Evolutionary conservation across 441 rosid species (phyloP).

Genomic region (Eruca vesicaria): DNA sequence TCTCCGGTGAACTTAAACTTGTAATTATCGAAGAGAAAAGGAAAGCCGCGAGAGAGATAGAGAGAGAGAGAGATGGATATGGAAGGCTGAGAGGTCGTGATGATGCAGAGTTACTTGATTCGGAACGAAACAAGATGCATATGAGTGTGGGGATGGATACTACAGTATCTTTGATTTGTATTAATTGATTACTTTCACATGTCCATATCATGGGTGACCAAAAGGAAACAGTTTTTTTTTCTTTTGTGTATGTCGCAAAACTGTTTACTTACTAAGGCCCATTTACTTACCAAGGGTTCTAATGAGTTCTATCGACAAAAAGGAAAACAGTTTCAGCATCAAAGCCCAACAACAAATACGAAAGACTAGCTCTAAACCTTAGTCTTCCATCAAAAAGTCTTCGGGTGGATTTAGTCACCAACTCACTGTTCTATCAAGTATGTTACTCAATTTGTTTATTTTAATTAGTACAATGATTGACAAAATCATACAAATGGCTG

Average conservation of each 20-base stretch:
- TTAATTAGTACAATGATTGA: constrained; percentile 17
- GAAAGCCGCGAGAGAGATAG: too few relatives aligned
- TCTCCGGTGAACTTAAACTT: background rate
- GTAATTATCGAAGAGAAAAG: too few relatives aligned
- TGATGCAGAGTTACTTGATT: too few relatives aligned
- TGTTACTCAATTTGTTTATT: background rate
- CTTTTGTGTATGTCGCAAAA: background rate
- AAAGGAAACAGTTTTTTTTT: background rate
- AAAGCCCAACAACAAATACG: constrained; percentile 14
- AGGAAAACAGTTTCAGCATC: background rate
- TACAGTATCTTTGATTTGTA: background rate
- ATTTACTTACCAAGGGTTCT: too few relatives aligned
- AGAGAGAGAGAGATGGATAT: too few relatives aligned
- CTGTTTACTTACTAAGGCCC: too few relatives aligned
- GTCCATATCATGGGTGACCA: background rate
- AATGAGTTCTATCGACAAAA: too few relatives aligned
- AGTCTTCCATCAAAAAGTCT: constrained; percentile 11
- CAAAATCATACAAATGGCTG: background rate
- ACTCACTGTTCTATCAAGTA: background rate
- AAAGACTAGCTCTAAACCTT: background rate
- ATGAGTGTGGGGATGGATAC: background rate
- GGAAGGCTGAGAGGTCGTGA: too few relatives aligned
- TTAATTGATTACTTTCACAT: constrained; percentile 7
- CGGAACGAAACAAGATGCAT: too few relatives aligned
- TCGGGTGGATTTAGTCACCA: constrained; percentile 7